A percentile compares a stretch with the other conserved stretches of the same genome.
Conservation (phyloP, 2,329 filamentous ascomycete species). For the Remersonia thermophila region DNA sequence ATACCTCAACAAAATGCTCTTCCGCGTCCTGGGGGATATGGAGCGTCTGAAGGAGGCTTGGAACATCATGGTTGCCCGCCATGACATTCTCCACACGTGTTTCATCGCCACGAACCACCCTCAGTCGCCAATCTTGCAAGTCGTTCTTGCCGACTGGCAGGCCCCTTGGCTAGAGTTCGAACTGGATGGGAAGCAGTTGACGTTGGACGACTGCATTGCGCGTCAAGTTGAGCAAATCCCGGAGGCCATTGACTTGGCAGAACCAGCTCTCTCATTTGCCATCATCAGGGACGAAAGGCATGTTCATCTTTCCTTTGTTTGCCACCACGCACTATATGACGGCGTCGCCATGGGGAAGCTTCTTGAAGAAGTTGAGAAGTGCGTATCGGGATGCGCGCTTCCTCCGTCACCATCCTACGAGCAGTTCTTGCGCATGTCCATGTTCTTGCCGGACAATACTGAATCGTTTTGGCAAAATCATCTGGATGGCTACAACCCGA, state of each 20-base stretch:
- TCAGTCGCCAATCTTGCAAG: conserved; percentile 56
- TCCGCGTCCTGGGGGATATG: conserved; percentile 43
- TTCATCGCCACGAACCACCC: conserved; percentile 55
- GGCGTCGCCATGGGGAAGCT: conserved; percentile 62
- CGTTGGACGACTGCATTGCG: conserved; percentile 26
- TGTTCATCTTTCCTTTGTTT: conserved; percentile 36
- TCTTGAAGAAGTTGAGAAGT: conserved; percentile 55
- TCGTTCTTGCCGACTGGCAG: conserved; percentile 43
- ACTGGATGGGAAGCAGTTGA: conserved; percentile 12
- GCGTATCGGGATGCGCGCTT: conserved; percentile 37
- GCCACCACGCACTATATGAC: conserved; percentile 80
- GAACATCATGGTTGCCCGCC: conserved; percentile 48
- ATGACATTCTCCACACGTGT: conserved; percentile 66
- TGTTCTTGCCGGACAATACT: conserved; percentile 33
- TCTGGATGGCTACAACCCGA: conserved; percentile 37
- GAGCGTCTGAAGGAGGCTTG: conserved; percentile 46
- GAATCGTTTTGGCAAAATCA: conserved; percentile 55
- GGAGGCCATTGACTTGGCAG: conserved; percentile 30
- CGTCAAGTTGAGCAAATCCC: conserved; percentile 29
- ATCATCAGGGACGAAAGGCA: conserved; percentile 24
- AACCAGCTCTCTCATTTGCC: conserved; percentile 34
- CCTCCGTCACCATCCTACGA: conserved; percentile 41
- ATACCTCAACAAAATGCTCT: conserved; percentile 63
- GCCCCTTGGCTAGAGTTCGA: conserved; percentile 29
- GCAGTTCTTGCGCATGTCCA: conserved; percentile 49